Base-by-base conservation (phyloP, 2,329 filamentous ascomycete genomes). In the Sclerotinia sclerotiorum region DNA sequence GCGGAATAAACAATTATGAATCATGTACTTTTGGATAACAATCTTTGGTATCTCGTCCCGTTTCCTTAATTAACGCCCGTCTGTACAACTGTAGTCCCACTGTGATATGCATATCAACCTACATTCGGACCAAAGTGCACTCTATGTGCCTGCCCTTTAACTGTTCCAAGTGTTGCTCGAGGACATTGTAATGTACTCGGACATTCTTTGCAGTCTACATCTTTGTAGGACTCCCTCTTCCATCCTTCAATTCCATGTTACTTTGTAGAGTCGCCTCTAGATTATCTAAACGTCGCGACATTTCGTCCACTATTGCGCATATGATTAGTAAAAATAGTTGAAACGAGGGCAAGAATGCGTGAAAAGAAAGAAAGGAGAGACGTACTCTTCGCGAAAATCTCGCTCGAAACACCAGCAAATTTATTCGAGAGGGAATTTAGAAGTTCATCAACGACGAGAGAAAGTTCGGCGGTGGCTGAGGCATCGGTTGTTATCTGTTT, bases 371-470 rank as follows among this genome's bases (percentile, higher is more conserved):
- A 39, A 61, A 54, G 42, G 19, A 24, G 29, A 55, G 44, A 15
- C 89, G 78, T 79, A 97, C 93, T 92, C 81, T 97, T 97, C 49
- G 90, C 87, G 74, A 97, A 92, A 69, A 97, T 90, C 80, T 97
- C 94, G 69, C 88, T 90, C 11, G 92, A 96, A 6, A 97, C 88
- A 17, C 87, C 87, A 27, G 91, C 89, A 78, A 97, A 97, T 78
- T 97, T 97, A 79, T 87, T 90, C 64, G 91, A 92, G 0, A 97
- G 82, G 57, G 92, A 90, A 77, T 94, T 93, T 5, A 97, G 82
- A 3, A 97, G 85, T 52, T 97, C 92, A 74, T 97, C 94, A 1
- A 97, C 90, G 1, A 93, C 92, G 5, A 71, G 74, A 62, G 75
- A 75, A 19, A 78, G 72, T 56, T 78, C 77, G 2, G 75, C 72